phyloP scores from a whole-genome alignment of 2,329 filamentous ascomycete species.

The Neonectria neomacrospora region DNA sequence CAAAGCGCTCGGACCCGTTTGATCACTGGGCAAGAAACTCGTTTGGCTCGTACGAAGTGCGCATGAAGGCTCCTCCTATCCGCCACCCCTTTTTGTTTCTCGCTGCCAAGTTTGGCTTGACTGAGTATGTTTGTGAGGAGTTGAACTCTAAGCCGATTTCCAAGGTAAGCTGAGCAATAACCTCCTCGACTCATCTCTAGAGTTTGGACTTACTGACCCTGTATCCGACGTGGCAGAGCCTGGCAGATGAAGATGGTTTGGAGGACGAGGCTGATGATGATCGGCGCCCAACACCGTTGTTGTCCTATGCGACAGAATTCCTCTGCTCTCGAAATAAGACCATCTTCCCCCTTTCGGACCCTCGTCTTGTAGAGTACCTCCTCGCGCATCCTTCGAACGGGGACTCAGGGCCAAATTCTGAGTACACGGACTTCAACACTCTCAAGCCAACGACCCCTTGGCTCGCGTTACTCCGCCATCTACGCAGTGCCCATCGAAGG shows the following conservation, averaged over 20 bases:
- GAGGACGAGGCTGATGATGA: background rate
- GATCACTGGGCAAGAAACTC: constrained; percentile 50
- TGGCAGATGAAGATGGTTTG: background rate
- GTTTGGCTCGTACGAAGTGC: constrained; percentile 47
- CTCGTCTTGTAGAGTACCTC: constrained; percentile 42
- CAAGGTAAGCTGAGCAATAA: background rate
- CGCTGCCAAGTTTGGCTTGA: constrained; percentile 49
- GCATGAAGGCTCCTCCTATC: constrained; percentile 45
- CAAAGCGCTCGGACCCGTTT: constrained; percentile 37
- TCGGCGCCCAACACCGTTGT: constrained; percentile 43
- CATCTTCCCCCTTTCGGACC: constrained; percentile 49
- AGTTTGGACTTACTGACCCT: background rate
- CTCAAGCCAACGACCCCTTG: constrained; percentile 42
- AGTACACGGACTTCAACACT: constrained; percentile 40
- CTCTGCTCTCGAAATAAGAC: constrained; percentile 49
- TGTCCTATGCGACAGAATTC: constrained; percentile 49
- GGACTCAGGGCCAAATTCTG: constrained; percentile 36
- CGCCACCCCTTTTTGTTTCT: constrained; percentile 47
- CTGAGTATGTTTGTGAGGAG: constrained; percentile 42
- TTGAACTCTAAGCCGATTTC: constrained; percentile 11
- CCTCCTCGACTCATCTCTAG: background rate
- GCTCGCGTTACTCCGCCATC: constrained; percentile 45
- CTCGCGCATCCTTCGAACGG: constrained; percentile 29
- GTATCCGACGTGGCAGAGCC: background rate
- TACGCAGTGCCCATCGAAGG: constrained; percentile 46